Evolutionary conservation across 2,329 filamentous ascomycete genomes (phyloP), one percentile per base, ranked within the genome.

Genomic region (Cordyceps militaris): DNA sequence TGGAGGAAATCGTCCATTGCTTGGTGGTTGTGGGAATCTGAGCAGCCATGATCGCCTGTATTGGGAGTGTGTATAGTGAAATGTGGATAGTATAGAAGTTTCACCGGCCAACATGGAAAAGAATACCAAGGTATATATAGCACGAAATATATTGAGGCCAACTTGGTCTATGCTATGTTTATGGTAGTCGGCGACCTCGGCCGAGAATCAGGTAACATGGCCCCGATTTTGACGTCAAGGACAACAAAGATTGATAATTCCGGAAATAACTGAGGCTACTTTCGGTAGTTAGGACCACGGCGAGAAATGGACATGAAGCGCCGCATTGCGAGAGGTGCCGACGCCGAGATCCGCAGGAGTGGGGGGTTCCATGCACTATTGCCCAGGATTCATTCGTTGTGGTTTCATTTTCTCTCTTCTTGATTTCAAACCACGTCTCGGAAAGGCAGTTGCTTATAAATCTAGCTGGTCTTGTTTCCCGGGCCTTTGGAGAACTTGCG

Each of bases 1-100:
- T 73, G 62, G 77, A 77, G 34, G 73, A 71, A 44, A 87, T 68
- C 32, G 69, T 74, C 85, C 85, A 88, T 67, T 80, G 74, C 70
- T 76, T 77, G 61, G 77, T 80, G 0, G 77, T 83, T n/a, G 48
- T 9, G 47, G 56, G 56, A 19, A 58, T 23, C 13, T 40, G 43
- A 32, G 23, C 9, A n/a, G 48, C 7, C 56, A 58, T 58, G 19
- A 24, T 58, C n/a, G n/a, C n/a, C n/a, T n/a, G 38, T 34, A 7
- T 7, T 34, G 32, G 3, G 14, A 3, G 32, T 6, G 5, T 5
- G 32, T 34, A 34, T 11, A 13, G 10, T 34, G 14, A 11, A 34
- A 11, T 11, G 3, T 34, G 14, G 32, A 11, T 32, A 32, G 11
- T 34, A 11, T 11, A 11, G n/a, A n/a, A n/a, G n/a, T n/a, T n/a